Evolutionary conservation across 1,139 yeast species (phyloP).

Genomic region (Hyphopichia buzzinii): DNA sequence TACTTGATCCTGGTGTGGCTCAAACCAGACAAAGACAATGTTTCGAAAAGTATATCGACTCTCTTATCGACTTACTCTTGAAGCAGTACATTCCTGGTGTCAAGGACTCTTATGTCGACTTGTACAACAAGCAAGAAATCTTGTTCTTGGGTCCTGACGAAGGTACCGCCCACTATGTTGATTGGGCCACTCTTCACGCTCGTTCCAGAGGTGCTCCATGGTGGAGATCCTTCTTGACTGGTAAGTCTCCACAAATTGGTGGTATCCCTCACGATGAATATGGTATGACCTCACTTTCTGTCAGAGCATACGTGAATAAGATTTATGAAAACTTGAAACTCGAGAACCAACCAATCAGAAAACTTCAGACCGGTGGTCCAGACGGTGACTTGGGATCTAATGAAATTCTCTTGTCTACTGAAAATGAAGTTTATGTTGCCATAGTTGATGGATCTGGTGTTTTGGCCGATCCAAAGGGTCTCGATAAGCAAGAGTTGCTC

Average conservation of each 20-base stretch:
- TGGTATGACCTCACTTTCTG: slow-evolving; percentile 97
- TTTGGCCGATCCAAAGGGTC: slow-evolving; percentile 85
- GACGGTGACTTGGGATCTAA: slow-evolving; percentile 98
- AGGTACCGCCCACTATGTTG: slow-evolving; percentile 92
- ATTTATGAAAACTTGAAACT: slow-evolving; percentile 75
- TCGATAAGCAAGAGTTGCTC: slow-evolving; percentile 73
- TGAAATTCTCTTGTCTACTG: slow-evolving; percentile 80
- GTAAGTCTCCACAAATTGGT: slow-evolving; percentile 87
- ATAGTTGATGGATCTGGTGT: slow-evolving; percentile 97
- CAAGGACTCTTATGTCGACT: slow-evolving; percentile 83
- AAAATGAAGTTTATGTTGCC: slow-evolving; percentile 77
- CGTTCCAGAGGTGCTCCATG: slow-evolving; percentile 91
- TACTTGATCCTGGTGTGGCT: slow-evolving; percentile 76
- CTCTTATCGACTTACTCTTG: slow-evolving; percentile 82
- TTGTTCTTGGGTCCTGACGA: slow-evolving; percentile 98
- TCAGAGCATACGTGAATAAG: slow-evolving; percentile 87
- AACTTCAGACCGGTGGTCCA: slow-evolving; percentile 98
- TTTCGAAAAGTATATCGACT: slow-evolving; percentile 89
- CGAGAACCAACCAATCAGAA: slow-evolving; percentile 57
- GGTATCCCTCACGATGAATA: slow-evolving; percentile 98
- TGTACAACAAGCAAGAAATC: slow-evolving; percentile 82
- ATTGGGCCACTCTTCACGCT: slow-evolving; percentile 99
- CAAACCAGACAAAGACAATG: slow-evolving; percentile 83
- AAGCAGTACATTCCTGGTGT: slow-evolving; percentile 71
- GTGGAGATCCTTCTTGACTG: slow-evolving; percentile 99